Conservation (phyloP, 805 yeast species). For the Debaryomyces castellii region DNA sequence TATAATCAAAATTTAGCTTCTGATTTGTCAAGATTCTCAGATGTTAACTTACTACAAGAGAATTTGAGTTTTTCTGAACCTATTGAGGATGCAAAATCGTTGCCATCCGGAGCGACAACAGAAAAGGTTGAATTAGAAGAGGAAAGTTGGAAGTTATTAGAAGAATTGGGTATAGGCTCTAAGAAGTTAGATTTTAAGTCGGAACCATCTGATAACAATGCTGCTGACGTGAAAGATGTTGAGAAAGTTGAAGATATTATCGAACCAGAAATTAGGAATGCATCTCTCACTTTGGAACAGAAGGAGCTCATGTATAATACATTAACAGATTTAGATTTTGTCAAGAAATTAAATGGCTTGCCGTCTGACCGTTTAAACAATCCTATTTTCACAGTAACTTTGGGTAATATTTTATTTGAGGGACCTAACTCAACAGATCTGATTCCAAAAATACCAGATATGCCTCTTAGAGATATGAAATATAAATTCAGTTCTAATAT, state of each 20-base stretch:
- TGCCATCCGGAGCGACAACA: conserved; percentile 7
- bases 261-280: background rate
- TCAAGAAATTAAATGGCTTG: conserved; percentile 21
- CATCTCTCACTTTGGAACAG: conserved; percentile 9
- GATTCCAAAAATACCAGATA: conserved; percentile 9
- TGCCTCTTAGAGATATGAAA: background rate
- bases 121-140: conserved; percentile 7
- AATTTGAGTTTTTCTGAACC: conserved; percentile 10
- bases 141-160: conserved; percentile 16
- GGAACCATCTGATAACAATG: background rate
- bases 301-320: conserved; percentile 21
- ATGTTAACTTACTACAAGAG: conserved; percentile 9
- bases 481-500: conserved; percentile 34
- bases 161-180: conserved; percentile 14
- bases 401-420: conserved; percentile 39
- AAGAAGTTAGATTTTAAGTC: background rate
- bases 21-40: conserved; percentile 13
- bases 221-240: background rate
- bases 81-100: conserved; percentile 15
- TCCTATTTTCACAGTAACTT: conserved; percentile 35
- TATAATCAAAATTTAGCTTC: conserved; percentile 1
- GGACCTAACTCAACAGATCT: conserved; percentile 6
- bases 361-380: conserved; percentile 13
- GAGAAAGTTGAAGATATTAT: background rate
- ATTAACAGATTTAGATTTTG: conserved; percentile 26